phyloP scores from a whole-genome alignment of 805 yeast genomes.

The Peterozyma toletana region DNA sequence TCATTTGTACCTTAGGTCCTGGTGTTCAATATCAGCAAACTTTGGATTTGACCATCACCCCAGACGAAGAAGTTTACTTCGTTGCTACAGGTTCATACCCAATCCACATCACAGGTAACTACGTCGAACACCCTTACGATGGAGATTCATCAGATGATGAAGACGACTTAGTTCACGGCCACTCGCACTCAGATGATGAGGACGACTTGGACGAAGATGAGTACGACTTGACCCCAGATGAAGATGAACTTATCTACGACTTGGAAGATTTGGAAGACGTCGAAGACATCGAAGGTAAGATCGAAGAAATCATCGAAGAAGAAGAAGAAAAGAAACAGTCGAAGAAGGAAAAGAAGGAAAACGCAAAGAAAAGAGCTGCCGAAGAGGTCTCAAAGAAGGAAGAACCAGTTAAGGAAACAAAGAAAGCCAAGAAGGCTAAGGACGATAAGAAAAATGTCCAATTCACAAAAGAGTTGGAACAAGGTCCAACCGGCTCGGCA shows the following conservation, averaged over 20 bases:
- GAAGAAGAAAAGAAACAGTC: constrained; percentile 37
- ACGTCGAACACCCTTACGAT: constrained; percentile 92
- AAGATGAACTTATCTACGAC: constrained; percentile 55
- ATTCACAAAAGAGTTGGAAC: constrained; percentile 86
- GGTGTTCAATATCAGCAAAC: constrained; percentile 81
- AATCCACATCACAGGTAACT: constrained; percentile 89
- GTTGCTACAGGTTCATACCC: constrained; percentile 96
- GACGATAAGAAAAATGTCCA: constrained; percentile 72
- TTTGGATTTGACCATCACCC: constrained; percentile 80
- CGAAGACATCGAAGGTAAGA: constrained; percentile 64
- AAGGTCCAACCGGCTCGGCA: constrained; percentile 68
- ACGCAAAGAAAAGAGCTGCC: constrained; percentile 7
- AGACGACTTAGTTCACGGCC: constrained; percentile 39
- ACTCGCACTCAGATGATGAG: constrained; percentile 32
- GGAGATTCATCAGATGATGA: constrained; percentile 47
- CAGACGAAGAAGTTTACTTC: constrained; percentile 90
- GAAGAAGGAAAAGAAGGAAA: constrained; percentile 21
- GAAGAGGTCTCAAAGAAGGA: constrained; percentile 7
- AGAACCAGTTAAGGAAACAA: constrained; percentile 12
- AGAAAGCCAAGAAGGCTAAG: constrained; percentile 28
- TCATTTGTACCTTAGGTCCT: constrained; percentile 88
- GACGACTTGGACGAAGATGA: constrained; percentile 45
- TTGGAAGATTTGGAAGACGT: constrained; percentile 61
- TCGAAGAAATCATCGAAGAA: constrained; percentile 66
- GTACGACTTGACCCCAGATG: constrained; percentile 69